These are phyloP conservation scores for Imleria badia DNA, from an alignment of 768 basidiomycete genomes.

Conservation along the genomic window DNA sequence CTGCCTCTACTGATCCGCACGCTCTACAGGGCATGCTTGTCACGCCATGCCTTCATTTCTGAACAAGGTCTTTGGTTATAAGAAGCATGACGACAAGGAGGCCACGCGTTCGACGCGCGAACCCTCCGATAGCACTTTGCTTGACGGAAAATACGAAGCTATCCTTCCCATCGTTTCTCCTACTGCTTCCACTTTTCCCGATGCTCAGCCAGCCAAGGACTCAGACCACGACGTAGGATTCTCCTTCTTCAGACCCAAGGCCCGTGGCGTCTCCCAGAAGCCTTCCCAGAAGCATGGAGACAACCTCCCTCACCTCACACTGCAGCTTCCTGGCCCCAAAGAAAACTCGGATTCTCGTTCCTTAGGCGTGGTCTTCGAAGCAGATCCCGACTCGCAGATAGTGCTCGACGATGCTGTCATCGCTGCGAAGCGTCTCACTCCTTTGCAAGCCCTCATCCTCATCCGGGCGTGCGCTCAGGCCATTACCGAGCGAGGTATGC, in stretches of 20 bases:
- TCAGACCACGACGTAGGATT: conserved; percentile 45
- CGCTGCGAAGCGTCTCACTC: conserved; percentile 56
- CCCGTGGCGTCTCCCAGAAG: conserved; percentile 37
- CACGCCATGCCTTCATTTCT: conserved; percentile 62
- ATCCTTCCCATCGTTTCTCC: conserved; percentile 50
- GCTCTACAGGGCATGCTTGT: conserved; percentile 12
- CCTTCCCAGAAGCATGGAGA: conserved; percentile 34
- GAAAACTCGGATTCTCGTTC: conserved; percentile 45
- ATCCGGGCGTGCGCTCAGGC: conserved; percentile 68
- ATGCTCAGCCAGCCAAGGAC: conserved; percentile 30
- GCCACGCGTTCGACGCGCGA: conserved; percentile 30
- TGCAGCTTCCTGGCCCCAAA: conserved; percentile 57
- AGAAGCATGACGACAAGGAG: conserved; percentile 58
- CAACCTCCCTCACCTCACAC: conserved; percentile 55
- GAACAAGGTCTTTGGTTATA: conserved; percentile 76
- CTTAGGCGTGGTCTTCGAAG: conserved; percentile 60
- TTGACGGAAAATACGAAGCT: conserved; percentile 76
- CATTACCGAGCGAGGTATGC: conserved; percentile 63
- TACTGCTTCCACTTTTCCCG: conserved; percentile 20
- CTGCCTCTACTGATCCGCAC: conserved; percentile 13
- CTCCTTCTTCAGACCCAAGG: conserved; percentile 50
- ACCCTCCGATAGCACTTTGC: conserved; percentile 44
- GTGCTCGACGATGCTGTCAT: conserved; percentile 54
- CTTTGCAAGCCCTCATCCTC: conserved; percentile 60
- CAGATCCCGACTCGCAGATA: conserved; percentile 48